Conservation (phyloP, 1,284 basidiomycete species). For the Moesziomyces globuligerus region DNA sequence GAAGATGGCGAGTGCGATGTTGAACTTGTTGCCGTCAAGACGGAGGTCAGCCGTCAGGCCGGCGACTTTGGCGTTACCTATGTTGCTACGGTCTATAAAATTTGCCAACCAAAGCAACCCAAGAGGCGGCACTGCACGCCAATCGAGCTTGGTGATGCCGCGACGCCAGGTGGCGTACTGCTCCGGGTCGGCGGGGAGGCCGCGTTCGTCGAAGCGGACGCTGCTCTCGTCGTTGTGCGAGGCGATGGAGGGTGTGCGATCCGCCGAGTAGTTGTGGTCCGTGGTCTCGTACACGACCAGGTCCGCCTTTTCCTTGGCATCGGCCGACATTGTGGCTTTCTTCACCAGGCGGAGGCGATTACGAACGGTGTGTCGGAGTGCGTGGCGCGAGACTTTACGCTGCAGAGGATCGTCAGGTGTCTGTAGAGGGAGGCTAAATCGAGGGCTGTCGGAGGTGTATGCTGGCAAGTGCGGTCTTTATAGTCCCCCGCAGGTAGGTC, state of each 20-base stretch:
- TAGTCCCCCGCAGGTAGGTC: no score
- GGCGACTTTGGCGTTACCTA: conserved; percentile 53
- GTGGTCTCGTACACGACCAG: conserved; percentile 16
- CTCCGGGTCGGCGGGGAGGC: conserved; percentile 18
- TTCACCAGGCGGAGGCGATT: no score
- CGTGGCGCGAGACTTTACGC: no score
- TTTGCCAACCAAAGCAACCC: conserved; percentile 39
- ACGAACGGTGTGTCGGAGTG: no score
- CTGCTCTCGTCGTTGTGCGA: background rate
- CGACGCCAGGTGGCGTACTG: conserved; percentile 20
- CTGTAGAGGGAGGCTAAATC: no score
- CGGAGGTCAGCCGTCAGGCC: conserved; percentile 43
- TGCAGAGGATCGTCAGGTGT: no score
- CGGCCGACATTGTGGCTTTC: conserved; percentile 9
- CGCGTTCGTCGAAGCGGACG: conserved; percentile 9
- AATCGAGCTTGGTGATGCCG: conserved; percentile 51
- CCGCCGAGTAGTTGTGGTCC: conserved; percentile 1
- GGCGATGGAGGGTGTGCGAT: conserved; percentile 2
- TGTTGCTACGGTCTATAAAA: conserved; percentile 54
- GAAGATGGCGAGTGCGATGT: conserved; percentile 45
- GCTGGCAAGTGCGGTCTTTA: no score
- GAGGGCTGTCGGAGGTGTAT: no score
- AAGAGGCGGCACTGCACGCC: conserved; percentile 47
- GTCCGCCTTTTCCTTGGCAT: conserved; percentile 15
- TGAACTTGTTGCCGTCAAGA: conserved; percentile 46